Base-by-base conservation (phyloP, 1,139 yeast species). In the Blastobotrys raffinosifermentans region DNA sequence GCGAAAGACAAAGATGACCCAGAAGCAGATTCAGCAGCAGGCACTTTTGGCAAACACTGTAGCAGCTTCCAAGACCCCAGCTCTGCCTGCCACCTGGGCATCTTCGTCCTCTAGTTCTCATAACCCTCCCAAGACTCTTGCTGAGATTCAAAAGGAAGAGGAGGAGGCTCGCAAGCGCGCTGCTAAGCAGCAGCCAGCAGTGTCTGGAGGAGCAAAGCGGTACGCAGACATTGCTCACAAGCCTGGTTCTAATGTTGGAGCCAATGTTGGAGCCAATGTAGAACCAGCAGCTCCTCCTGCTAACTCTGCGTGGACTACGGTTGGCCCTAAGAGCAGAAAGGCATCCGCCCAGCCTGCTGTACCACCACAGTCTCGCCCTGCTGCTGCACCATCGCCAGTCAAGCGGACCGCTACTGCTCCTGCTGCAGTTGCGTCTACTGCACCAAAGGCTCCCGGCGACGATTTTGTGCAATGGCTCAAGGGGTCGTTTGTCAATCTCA, bases 381-480 rank as follows among this genome's bases (percentile, higher is more conserved):
- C 70, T 35, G 50, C 64, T 26, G 60, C 73, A 43, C 67, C 75
- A 50, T 13, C 15, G 11, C 61, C 33, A 13, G 27, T 33, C 10
- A 36, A 34, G 14, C 26, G 38, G 9, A 22, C 34, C 2, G 25
- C 42, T 31, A 71, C 71, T 8, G 67, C 76, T 19, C 69, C 73
- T 1, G 42, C 66, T 7, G 45, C 63, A 18, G 55, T 60, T 9
- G 37, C 44, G 6, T 34, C 58, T 10, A 40, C 63, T 6, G 27
- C 14, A 25, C 40, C 66, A 2, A 43, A 40, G 32, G 35, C 32
- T 29, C 44, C n/a, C 19, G 37, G 26, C 21, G 54, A 82, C 55
- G 95, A 85, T 45, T 86, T 89, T 49, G 60, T 87, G 41, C 68
- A 73, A 30, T 91, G 97, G 97, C 86, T 94, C 48, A 77, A 91